These are phyloP conservation scores for Umbilicaria muhlenbergii DNA, from an alignment of 495 filamentous ascomycete genomes.

Conservation along the genomic window DNA sequence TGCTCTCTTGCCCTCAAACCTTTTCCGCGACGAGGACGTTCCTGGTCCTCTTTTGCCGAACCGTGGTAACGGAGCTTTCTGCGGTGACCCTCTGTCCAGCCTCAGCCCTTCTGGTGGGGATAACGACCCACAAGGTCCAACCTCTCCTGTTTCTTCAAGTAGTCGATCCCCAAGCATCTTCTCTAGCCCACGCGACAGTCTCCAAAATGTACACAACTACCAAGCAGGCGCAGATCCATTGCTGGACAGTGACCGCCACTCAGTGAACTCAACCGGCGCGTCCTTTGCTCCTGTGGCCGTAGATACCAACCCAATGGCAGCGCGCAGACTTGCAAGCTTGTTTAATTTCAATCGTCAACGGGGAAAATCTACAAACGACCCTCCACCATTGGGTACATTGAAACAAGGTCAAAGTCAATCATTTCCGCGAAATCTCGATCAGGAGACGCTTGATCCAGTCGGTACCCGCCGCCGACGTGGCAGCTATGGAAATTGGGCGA, in stretches of 20 bases:
- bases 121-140: slow-evolving; percentile 34
- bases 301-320: slow-evolving; percentile 18
- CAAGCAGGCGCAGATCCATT: slow-evolving; percentile 10
- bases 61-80: slow-evolving; percentile 17
- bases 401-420: slow-evolving; percentile 71
- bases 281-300: slow-evolving; percentile 12
- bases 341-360: slow-evolving; percentile 58
- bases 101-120: slow-evolving; percentile 23
- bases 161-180: slow-evolving; percentile 47
- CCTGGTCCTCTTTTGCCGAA: slow-evolving; percentile 33
- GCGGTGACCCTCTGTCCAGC: slow-evolving; percentile 19
- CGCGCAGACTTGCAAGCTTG: slow-evolving; percentile 39
- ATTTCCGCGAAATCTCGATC: slow-evolving; percentile 53
- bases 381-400: slow-evolving; percentile 54
- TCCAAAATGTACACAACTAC: slow-evolving; percentile 31
- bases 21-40: slow-evolving; percentile 62
- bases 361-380: slow-evolving; percentile 56
- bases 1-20: slow-evolving; percentile 60
- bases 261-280: slow-evolving; percentile 17
- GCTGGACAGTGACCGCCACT: slow-evolving; percentile 17
- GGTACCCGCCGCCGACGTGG: slow-evolving; percentile 46
- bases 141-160: slow-evolving; percentile 55
- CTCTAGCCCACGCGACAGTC: slow-evolving; percentile 49
- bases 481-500: slow-evolving; percentile 49
- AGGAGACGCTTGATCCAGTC: slow-evolving; percentile 48